A percentile compares a stretch with the other conserved stretches of the same genome.
Evolutionary conservation across 495 filamentous ascomycete species (phyloP).

Genomic region (Xylaria telfairii): DNA sequence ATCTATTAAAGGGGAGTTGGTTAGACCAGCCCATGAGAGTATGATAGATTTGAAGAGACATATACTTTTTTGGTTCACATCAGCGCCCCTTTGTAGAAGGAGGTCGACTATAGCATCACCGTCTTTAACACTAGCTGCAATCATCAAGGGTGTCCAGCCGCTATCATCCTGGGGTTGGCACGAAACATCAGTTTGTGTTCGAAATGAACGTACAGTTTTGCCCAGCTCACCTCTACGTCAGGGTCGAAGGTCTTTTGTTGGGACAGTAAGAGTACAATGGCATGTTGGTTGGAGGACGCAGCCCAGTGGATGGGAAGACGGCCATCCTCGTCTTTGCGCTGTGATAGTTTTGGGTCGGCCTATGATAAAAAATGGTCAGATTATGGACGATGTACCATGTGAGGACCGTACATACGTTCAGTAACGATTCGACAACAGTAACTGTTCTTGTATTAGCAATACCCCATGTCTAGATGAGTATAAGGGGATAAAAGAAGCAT

Average conservation of each 20-base stretch:
- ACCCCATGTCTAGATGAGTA: no score
- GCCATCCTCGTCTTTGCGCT: conserved; percentile 81
- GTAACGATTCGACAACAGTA: conserved; percentile 72
- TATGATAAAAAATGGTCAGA: conserved; percentile 43
- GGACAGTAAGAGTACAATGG: conserved; percentile 74
- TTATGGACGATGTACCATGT: neutral
- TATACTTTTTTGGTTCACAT: conserved; percentile 81
- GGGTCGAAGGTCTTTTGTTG: conserved; percentile 79
- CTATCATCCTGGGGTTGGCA: conserved; percentile 68
- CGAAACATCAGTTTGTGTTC: neutral
- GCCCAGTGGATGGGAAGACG: conserved; percentile 97
- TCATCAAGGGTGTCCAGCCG: conserved; percentile 96
- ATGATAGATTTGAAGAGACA: neutral
- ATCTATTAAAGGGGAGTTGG: conserved; percentile 38
- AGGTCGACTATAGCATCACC: conserved; percentile 72
- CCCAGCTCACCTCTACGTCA: conserved; percentile 71
- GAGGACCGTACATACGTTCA: conserved; percentile 61
- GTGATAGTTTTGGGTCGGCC: conserved; percentile 81
- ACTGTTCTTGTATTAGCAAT: conserved; percentile 49
- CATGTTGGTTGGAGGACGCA: conserved; percentile 77
- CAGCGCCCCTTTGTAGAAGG: conserved; percentile 79
- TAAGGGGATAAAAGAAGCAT: conserved; percentile 24
- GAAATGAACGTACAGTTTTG: conserved; percentile 18
- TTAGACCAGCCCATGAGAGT: conserved; percentile 8
- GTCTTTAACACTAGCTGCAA: conserved; percentile 80